Base-by-base conservation (phyloP, 306 rosid species). In the Fragaria nilgerrensis region DNA sequence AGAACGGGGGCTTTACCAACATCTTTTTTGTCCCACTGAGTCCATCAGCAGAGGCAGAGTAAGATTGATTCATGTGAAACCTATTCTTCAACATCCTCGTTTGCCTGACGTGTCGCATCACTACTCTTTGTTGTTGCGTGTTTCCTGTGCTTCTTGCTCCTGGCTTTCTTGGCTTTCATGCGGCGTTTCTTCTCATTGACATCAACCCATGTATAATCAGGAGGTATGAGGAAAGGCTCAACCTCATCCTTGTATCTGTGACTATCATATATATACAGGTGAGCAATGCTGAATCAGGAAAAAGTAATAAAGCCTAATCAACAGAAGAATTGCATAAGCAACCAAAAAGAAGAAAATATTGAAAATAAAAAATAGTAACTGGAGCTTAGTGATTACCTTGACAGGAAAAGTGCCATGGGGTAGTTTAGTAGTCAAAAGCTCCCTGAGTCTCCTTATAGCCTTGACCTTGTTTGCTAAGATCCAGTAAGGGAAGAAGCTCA, bases 391-490 rank as follows among this genome's bases (percentile, higher is more conserved):
- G 72, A 53, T 82, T 84, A 96, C 99, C 99, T 96, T 89, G 80
- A 87, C 96, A 29, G 99, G 99, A 84, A 96, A 96, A 36, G 99
- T 91, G 75, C 98, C 97, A 72, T 41, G 87, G 62, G 99, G 99
- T 55, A 96, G 88, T 87, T 96, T 96, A 73, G 99, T 96, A 49
- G 99, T 96, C 90, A 96, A 88, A 85, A 96, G 98, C 86, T 96
- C 99, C 78, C 98, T 85, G 39, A 96, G 90, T 88, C 99, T 87
- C 84, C 98, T 84, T 71, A 96, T 85, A 70, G 99, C 99, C 90
- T 96, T 96, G 75, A 96, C 94, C 89, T 96, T 96, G 79, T 92
- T 91, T 47, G 98, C 98, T 81, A 96, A 87, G 85, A 96, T 96
- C 99, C 71, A 96, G 96, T 77, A 96, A 79, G 49, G 99, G 99